Base-by-base conservation (phyloP, 345 rosid genomes). In the Limnanthes douglasii region DNA sequence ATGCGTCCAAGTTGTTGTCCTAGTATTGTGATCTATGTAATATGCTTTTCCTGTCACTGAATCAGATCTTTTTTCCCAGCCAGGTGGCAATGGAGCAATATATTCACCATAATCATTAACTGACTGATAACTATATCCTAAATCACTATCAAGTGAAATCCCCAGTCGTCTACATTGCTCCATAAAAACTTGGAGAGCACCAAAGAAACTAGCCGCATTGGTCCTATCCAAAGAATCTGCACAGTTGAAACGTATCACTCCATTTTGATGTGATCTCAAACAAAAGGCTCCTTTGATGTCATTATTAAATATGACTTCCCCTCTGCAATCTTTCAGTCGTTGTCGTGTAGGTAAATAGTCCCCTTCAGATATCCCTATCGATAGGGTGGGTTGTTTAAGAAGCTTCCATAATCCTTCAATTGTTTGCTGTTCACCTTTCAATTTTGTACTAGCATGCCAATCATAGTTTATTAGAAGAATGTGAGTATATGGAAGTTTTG, bases 181-280 rank as follows among this genome's bases (percentile, higher is more conserved):
- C 45, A 78, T 82, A 65, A 90, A 90, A 57, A 81, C 94, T 63
- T 84, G 98, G 44, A 80, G 78, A 39, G 92, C 68, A 20, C 98
- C 85, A 41, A 90, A 90, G 54, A 68, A 90, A 62, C 94, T 90
- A 57, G 96, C 94, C 46, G 98, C 96, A 65, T 90, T 90, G 21
- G 98, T 84, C 59, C 98, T 69, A 59, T 90, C 98, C 64, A 84
- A 61, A 43, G 98, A 90, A 68, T 90, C 98, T 0, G 98, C 93
- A 43, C 96, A 90, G 57, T 90, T 90, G 62, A 76, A 84, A 19
- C 98, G 98, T 60, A 84, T 57, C 18, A 75, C 98, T 41, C 95
- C 95, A 65, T 77, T 90, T 64, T 90, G 98, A 69, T 70, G 95
- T 22, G 82, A 64, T 61, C 98, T 70, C 64, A 90, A 66, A 65